These are phyloP conservation scores for Waltergamsia citrina DNA, from an alignment of 2,329 filamentous ascomycete species.

Conservation along the genomic window DNA sequence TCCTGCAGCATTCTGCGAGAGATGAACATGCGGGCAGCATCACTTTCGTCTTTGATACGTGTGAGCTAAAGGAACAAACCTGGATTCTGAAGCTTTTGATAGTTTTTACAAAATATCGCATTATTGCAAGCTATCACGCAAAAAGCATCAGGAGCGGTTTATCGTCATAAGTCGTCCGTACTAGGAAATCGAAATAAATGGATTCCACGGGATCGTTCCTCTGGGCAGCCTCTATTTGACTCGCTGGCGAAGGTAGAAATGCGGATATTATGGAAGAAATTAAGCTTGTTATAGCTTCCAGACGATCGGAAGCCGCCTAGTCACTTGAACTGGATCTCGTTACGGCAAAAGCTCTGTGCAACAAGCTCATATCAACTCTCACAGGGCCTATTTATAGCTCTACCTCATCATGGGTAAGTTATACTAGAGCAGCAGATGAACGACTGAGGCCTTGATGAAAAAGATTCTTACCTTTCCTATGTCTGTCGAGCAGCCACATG, in stretches of 20 bases:
- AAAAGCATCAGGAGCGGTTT: constrained; percentile 4
- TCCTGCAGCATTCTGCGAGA: constrained; percentile 3
- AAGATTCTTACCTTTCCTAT: constrained; percentile 5
- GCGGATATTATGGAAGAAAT: constrained; percentile 7
- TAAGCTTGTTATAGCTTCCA: constrained; percentile 5
- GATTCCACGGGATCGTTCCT: constrained; percentile 2
- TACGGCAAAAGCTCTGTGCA: background rate
- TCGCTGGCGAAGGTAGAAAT: constrained; percentile 6
- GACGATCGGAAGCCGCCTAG: background rate
- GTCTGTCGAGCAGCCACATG: constrained; percentile 6
- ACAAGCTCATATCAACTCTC: constrained; percentile 2
- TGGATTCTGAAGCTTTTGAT: background rate
- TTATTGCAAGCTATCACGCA: background rate
- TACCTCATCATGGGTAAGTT: constrained; percentile 5
- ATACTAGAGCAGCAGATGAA: constrained; percentile 2
- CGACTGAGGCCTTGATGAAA: constrained; percentile 1
- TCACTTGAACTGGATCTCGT: background rate
- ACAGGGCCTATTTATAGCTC: constrained; percentile 8
- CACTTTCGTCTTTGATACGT: constrained; percentile 7
- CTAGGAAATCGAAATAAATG: constrained; percentile 4
- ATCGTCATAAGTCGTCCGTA: constrained; percentile 7
- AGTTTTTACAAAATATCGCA: constrained; percentile 5
- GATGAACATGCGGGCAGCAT: constrained; percentile 1
- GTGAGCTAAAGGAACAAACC: background rate
- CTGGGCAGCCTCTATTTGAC: constrained; percentile 4